Percentiles rank a stretch among this genome's conserved stretches.
Evolutionary conservation across 352 stramenopile species (phyloP).

Genomic region (Aphanomyces stellatus): DNA sequence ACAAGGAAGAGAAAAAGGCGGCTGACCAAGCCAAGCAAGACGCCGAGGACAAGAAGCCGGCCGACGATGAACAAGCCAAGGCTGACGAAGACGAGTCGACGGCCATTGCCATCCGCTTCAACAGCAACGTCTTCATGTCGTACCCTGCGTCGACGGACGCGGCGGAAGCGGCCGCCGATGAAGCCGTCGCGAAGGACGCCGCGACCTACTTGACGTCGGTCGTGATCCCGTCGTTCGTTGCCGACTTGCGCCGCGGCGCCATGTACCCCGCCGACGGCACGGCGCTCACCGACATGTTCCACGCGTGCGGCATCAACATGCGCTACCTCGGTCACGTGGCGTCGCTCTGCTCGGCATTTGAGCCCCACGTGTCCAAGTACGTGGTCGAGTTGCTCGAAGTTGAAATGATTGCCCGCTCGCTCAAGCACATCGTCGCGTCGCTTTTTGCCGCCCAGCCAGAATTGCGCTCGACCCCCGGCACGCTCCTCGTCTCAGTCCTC

Average conservation of each 20-base stretch:
- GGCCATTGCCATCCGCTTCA: conserved; percentile 55
- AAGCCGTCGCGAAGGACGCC: conserved; percentile 56
- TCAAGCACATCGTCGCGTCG: conserved; percentile 81
- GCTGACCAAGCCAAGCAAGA: conserved; percentile 22
- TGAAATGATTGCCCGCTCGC: conserved; percentile 92
- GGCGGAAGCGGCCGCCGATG: conserved; percentile 56
- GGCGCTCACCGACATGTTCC: conserved; percentile 89
- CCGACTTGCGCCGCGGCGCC: conserved; percentile 70
- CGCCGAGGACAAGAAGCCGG: conserved; percentile 33
- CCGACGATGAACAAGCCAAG: conserved; percentile 40
- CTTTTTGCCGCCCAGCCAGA: conserved; percentile 53
- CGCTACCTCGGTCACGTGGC: conserved; percentile 92
- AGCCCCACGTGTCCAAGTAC: conserved; percentile 86
- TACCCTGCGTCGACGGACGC: conserved; percentile 70
- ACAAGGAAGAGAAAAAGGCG: conserved; percentile 38
- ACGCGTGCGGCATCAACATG: conserved; percentile 95
- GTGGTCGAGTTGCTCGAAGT: conserved; percentile 93
- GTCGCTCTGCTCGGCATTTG: conserved; percentile 79
- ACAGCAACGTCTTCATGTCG: conserved; percentile 86
- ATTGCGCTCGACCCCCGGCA: conserved; percentile 56
- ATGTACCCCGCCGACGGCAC: conserved; percentile 85
- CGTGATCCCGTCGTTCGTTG: conserved; percentile 77
- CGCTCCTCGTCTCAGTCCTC: conserved; percentile 70
- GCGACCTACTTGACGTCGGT: conserved; percentile 80
- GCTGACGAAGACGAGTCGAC: conserved; percentile 35